Percentiles rank a stretch among this genome's conserved stretches.
Conservation (phyloP, 768 basidiomycete species). For the Gyrodon lividus region DNA sequence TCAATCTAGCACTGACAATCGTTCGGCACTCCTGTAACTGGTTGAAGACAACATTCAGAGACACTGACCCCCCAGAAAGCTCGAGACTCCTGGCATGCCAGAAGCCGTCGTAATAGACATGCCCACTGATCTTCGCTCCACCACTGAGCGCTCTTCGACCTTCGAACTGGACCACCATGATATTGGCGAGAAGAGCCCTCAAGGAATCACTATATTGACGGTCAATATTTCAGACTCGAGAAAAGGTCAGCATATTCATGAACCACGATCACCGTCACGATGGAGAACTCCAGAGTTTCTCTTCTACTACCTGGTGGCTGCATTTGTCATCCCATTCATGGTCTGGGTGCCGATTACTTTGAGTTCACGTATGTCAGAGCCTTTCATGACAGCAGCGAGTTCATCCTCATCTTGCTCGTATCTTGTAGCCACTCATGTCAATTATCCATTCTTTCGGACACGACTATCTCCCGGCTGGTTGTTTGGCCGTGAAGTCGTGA, state of each 20-base stretch:
- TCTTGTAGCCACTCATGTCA: conserved; percentile 66
- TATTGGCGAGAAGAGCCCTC: conserved; percentile 2
- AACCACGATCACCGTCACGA: conserved; percentile 43
- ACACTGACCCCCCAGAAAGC: not conserved
- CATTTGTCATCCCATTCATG: conserved; percentile 69
- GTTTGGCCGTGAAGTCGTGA: conserved; percentile 72
- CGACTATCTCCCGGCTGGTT: conserved; percentile 79
- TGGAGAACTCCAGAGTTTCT: conserved; percentile 85
- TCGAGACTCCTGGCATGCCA: conserved; percentile 21
- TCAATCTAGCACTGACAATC: no score
- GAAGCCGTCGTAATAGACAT: conserved; percentile 31
- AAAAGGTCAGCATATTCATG: conserved; percentile 26
- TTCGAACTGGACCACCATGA: conserved; percentile 18
- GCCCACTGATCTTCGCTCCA: conserved; percentile 37
- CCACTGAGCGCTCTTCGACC: conserved; percentile 4
- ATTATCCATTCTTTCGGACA: conserved; percentile 59
- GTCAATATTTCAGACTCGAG: conserved; percentile 51
- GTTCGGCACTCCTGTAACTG: no score
- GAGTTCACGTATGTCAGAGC: conserved; percentile 64
- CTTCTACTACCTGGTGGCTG: conserved; percentile 63
- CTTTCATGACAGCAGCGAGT: conserved; percentile 1
- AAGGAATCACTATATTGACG: conserved; percentile 48
- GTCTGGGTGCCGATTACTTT: conserved; percentile 69
- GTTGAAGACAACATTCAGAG: not conserved
- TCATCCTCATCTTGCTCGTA: conserved; percentile 1